A percentile compares a stretch with the other conserved stretches of the same genome.
Evolutionary conservation across 805 yeast species (phyloP).

Genomic region (Teunomyces gatunensis): DNA sequence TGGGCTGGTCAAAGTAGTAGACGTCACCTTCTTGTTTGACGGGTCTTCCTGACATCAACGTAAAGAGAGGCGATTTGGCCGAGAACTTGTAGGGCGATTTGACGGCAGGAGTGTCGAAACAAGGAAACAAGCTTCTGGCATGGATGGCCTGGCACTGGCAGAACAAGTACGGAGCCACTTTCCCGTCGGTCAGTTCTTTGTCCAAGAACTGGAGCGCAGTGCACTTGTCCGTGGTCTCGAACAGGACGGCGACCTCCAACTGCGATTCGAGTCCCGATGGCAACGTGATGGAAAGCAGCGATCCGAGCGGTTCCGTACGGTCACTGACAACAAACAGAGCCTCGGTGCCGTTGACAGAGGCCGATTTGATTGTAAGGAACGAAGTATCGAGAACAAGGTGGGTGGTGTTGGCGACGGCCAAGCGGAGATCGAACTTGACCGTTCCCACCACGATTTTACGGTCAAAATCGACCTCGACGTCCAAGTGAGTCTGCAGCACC

Average conservation of each 20-base stretch:
- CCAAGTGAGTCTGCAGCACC: constrained; percentile 18
- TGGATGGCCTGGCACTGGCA: constrained; percentile 38
- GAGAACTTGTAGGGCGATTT: constrained; percentile 25
- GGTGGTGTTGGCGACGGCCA: neutral
- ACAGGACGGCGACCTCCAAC: constrained; percentile 17
- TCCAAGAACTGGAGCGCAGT: constrained; percentile 36
- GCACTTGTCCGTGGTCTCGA: constrained; percentile 28
- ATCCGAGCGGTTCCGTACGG: constrained; percentile 23
- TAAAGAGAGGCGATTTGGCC: constrained; percentile 24
- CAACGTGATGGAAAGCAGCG: constrained; percentile 19
- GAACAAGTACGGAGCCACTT: constrained; percentile 32
- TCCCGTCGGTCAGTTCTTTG: constrained; percentile 21
- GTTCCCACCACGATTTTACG: constrained; percentile 19
- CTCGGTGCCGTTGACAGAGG: constrained; percentile 16
- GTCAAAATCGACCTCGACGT: constrained; percentile 24
- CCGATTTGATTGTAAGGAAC: constrained; percentile 17
- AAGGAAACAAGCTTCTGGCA: constrained; percentile 35
- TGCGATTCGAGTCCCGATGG: neutral
- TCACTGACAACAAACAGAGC: constrained; percentile 11
- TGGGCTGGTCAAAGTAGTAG: constrained; percentile 30
- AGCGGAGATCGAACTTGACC: constrained; percentile 19
- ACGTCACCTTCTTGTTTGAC: constrained; percentile 11
- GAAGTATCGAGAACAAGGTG: constrained; percentile 27
- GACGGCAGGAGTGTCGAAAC: constrained; percentile 36
- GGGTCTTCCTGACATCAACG: constrained; percentile 33